A percentile compares a stretch with the other conserved stretches of the same genome.
Evolutionary conservation across 495 filamentous ascomycete species (phyloP).

Genomic region (Hamigera avellanea): DNA sequence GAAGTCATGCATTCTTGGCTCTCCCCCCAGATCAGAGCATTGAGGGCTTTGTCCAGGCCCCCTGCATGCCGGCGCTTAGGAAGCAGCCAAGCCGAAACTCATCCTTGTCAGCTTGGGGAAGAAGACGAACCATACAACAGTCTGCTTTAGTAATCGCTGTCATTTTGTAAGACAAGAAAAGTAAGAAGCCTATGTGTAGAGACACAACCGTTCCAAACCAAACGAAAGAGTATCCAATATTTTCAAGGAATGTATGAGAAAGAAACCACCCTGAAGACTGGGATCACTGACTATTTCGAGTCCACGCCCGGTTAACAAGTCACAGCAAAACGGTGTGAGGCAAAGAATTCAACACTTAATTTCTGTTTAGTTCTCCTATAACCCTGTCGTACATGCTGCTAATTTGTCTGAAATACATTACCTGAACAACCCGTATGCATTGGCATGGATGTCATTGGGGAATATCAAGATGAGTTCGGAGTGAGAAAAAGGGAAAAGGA

Average conservation of each 20-base stretch:
- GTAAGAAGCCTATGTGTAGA: background rate
- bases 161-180: no score
- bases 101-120: no score
- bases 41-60: no score
- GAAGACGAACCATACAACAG: no score
- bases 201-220: no score
- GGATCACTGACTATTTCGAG: slow-evolving; percentile 1
- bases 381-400: slow-evolving; percentile 1
- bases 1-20: no score
- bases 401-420: slow-evolving; percentile 1
- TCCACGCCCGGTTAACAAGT: background rate
- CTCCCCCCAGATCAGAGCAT: no score
- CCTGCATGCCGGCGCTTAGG: no score
- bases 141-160: no score
- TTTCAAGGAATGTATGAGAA: slow-evolving; percentile 2
- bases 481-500: slow-evolving; percentile 4
- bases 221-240: slow-evolving; percentile 3
- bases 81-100: no score
- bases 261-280: background rate
- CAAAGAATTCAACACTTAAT: background rate
- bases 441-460: background rate
- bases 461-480: background rate
- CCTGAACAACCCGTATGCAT: slow-evolving; percentile 1
- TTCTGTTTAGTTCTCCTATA: background rate
- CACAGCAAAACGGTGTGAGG: background rate